phyloP scores from a whole-genome alignment of 1,284 basidiomycete genomes.

The Leccinum proliferum region DNA sequence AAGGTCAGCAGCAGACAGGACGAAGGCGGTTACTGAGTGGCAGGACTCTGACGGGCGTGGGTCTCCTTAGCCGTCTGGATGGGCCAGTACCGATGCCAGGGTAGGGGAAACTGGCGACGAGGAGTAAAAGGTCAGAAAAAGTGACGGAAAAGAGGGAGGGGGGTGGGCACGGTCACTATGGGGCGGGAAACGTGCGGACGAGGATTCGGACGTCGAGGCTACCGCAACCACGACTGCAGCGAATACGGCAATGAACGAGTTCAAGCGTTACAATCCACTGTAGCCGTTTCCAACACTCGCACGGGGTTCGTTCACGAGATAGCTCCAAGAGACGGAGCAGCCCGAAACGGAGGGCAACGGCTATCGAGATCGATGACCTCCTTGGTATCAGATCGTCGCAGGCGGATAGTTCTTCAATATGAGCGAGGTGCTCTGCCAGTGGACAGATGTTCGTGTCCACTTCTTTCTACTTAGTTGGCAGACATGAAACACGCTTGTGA shows the following conservation, averaged over 20 bases:
- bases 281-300: constrained; percentile 86
- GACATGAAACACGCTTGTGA: neutral
- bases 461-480: neutral
- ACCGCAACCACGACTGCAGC: too few relatives aligned
- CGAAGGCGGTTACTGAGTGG: neutral
- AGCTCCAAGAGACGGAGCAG: constrained; percentile 23
- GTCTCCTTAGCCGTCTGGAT: too few relatives aligned
- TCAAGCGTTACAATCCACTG: too few relatives aligned
- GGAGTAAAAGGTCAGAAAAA: too few relatives aligned
- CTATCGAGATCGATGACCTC: constrained; percentile 7
- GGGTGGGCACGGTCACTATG: too few relatives aligned
- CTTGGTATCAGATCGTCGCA: constrained; percentile 70
- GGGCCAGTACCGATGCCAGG: too few relatives aligned
- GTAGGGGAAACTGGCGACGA: neutral
- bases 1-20: neutral
- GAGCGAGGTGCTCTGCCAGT: constrained; percentile 79
- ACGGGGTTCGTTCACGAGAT: constrained; percentile 75
- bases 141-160: too few relatives aligned
- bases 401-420: constrained; percentile 99
- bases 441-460: constrained; percentile 68
- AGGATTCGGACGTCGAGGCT: too few relatives aligned
- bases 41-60: neutral
- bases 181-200: too few relatives aligned
- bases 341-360: constrained; percentile 2
- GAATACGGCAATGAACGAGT: too few relatives aligned